Evolutionary conservation across 495 filamentous ascomycete species (phyloP).

Genomic region (Penicillium bovifimosum): DNA sequence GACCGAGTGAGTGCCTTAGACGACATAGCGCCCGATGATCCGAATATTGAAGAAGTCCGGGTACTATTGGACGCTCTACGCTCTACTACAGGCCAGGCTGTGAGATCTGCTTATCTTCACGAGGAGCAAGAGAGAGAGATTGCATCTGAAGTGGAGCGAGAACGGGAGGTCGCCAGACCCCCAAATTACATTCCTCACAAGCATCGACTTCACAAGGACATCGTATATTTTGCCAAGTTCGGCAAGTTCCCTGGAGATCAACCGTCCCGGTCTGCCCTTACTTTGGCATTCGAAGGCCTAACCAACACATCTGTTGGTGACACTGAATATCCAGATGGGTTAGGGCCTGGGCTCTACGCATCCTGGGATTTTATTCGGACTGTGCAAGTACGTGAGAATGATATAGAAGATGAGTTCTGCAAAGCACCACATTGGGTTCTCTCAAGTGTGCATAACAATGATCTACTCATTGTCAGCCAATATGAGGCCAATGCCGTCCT

Average conservation of each 20-base stretch:
- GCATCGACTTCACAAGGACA: conserved; percentile 36
- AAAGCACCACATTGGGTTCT: conserved; percentile 57
- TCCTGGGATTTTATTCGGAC: neutral
- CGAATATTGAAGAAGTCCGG: neutral
- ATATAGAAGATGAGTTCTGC: conserved; percentile 33
- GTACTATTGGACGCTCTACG: neutral
- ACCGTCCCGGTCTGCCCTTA: neutral
- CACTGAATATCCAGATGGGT: neutral
- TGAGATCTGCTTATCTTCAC: conserved; percentile 35
- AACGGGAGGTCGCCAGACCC: conserved; percentile 49
- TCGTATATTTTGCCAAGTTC: neutral
- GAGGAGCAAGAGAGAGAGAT: conserved; percentile 68
- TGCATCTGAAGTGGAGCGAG: conserved; percentile 52
- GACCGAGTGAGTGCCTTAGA: neutral
- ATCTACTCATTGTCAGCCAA: conserved; percentile 52
- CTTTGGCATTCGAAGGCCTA: neutral
- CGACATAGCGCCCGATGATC: neutral
- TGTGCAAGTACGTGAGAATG: conserved; percentile 16
- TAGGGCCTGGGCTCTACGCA: neutral
- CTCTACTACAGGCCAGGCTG: neutral
- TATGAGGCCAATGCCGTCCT: conserved; percentile 52
- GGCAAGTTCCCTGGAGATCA: neutral
- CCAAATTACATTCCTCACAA: conserved; percentile 19
- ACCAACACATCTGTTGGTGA: neutral
- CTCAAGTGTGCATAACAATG: conserved; percentile 14